Conservation (phyloP, 2,329 filamentous ascomycete species). For the Thermomyces lanuginosus region DNA sequence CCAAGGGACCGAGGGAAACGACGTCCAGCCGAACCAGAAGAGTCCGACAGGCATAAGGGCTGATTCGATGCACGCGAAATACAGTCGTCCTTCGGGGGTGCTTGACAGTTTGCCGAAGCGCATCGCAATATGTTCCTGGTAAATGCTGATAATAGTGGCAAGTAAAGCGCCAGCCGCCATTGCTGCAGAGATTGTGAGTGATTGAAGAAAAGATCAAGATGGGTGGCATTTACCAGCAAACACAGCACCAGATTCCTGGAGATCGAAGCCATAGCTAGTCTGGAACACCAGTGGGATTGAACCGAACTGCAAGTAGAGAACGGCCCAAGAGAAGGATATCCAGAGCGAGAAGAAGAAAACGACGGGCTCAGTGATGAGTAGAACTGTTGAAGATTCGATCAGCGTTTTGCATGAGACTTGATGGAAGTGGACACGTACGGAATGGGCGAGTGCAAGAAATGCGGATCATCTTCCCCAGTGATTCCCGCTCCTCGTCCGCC, state of each 20-base stretch:
- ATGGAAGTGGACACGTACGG: constrained; percentile 24
- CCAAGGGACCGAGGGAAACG: constrained; percentile 48
- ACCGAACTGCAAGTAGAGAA: constrained; percentile 71
- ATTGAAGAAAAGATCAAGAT: background rate
- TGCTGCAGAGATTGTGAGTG: constrained; percentile 22
- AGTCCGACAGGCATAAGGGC: constrained; percentile 62
- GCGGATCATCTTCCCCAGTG: constrained; percentile 51
- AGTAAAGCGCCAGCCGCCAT: constrained; percentile 52
- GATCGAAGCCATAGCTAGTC: constrained; percentile 49
- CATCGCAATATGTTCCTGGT: constrained; percentile 51
- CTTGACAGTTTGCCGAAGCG: constrained; percentile 30
- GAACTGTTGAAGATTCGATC: constrained; percentile 14
- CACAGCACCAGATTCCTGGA: constrained; percentile 51
- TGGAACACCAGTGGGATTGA: constrained; percentile 65
- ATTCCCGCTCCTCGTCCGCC: constrained; percentile 58
- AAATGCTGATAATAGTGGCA: constrained; percentile 52
- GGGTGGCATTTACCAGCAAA: constrained; percentile 37
- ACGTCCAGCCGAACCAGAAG: constrained; percentile 65
- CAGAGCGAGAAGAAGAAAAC: constrained; percentile 65
- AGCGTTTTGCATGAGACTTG: background rate
- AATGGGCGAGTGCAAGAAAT: constrained; percentile 67
- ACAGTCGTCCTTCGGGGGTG: constrained; percentile 61
- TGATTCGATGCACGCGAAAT: constrained; percentile 65
- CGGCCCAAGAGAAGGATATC: constrained; percentile 78
- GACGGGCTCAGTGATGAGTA: constrained; percentile 48